Conservation (phyloP, 768 basidiomycete genomes). For the Lyophyllum atratum region DNA sequence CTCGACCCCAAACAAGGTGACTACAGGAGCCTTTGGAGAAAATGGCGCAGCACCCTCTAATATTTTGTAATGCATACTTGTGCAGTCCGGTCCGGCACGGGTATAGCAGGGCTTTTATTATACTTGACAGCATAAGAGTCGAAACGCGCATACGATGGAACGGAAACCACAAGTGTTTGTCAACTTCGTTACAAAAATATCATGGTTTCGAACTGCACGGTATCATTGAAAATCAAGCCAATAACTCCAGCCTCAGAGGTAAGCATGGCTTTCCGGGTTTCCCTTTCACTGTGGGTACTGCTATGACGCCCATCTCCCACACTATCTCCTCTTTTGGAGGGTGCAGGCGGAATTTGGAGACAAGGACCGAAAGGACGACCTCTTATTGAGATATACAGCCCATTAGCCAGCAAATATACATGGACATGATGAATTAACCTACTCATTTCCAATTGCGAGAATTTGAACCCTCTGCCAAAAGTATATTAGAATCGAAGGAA, state of each 20-base stretch:
- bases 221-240: too few relatives aligned
- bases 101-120: too few relatives aligned
- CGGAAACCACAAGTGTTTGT: too few relatives aligned
- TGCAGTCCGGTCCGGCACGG: too few relatives aligned
- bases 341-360: constrained; percentile 17
- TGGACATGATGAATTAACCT: constrained; percentile 7
- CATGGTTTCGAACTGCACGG: too few relatives aligned
- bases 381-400: constrained; percentile 7
- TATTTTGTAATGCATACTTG: too few relatives aligned
- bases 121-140: too few relatives aligned
- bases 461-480: constrained; percentile 36
- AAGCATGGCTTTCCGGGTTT: constrained; percentile 9
- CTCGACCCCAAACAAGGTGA: too few relatives aligned
- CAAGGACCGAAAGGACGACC: constrained; percentile 17
- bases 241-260: constrained; percentile 7
- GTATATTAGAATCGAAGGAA: not conserved
- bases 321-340: constrained; percentile 15
- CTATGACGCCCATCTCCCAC: constrained; percentile 18
- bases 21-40: too few relatives aligned
- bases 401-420: not conserved
- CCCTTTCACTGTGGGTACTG: constrained; percentile 15
- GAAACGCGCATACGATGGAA: too few relatives aligned
- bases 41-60: too few relatives aligned
- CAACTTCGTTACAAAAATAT: too few relatives aligned
- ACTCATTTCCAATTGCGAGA: constrained; percentile 43